Evolutionary conservation across 129 eudicot genomes (phyloP), one percentile per base, ranked within the genome.

Genomic region (Dittrichia graveolens): DNA sequence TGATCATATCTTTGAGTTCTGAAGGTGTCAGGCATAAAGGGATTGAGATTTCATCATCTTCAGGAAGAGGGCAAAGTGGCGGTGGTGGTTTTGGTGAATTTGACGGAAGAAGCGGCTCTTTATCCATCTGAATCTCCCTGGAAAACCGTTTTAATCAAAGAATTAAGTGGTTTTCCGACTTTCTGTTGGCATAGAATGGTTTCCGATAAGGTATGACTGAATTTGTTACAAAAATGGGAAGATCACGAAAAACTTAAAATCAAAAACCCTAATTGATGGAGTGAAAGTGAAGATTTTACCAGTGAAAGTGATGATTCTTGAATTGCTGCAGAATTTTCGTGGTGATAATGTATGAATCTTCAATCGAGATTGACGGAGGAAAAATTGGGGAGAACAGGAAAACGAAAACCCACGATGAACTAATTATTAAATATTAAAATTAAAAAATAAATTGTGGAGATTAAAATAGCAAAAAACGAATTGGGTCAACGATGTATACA

Each of bases 1-100:
- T 90, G 38, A 93, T 75, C 9, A 84, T 80, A 19, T 93, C 96
- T 73, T 93, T 93, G 59, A 93, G 73, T 15, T 82, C 95, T 5
- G 91, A 83, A 3, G 96, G 92, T n/a, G 96, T 87, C 67, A 87
- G 15, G 14, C 86, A 56, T 6, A 83, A 60, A 39, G 91, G 91
- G 35, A 83, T 67, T 2, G 91, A 63, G 56, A 90, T 84, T 79
- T 84, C 98, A 67, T 84, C 66, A 49, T 90, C n/a, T 72, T 89
- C 96, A 0, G 92, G 96, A 6, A 90, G 72, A 48, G 92, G 67
- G 49, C 68, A 74, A 64, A 87, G 90, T 3, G 69, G 5, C 4
- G 86, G 77, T 12, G 89, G 89, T 35, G 89, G 72, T 18, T 79
- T 74, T 14, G 83, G 65, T 16, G 76, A 79, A 14, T 42, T 83